Base-by-base conservation (phyloP, 2,329 filamentous ascomycete genomes). In the Fusarium sp. region DNA sequence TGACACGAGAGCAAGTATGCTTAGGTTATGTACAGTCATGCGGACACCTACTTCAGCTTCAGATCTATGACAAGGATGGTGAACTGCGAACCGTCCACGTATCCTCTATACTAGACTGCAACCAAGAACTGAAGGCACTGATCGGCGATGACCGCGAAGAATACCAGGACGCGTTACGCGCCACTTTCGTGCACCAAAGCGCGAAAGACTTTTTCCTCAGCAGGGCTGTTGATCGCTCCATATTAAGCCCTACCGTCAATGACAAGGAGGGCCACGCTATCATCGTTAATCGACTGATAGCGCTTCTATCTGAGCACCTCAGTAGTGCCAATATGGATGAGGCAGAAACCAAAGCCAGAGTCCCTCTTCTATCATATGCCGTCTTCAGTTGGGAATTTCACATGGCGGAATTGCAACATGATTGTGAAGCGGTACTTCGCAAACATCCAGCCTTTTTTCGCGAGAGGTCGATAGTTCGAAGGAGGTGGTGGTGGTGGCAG, bases 161-260 rank as follows among this genome's bases (percentile, higher is more conserved):
- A 6, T 22, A 14, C 11, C 6, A n/a, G 6, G 21, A 31, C 6
- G 19, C 10, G 6, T 3, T 55, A 5, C 19, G 8, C 1, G 11
- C 24, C 14, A 62, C 33, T 1, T 49, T 62, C 11, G 7, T 65
- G 10, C 52, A 65, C 5, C 62, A 62, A 15, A 65, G 62, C n/a
- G 43, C 34, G 6, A 65, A 62, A 15, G 52, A 65, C 31, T 65
- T 54, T 14, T 26, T 57, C 1, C 43, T 42, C 1, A 13, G 9
- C 9, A 19, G 17, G 2, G 14, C 4, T 3, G n/a, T 6, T 7
- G 5, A 26, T 8, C 3, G 6, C 1, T 13, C 6, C 4, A 3
- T 15, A 3, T 14, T 24, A 4, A 19, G 31, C 2, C 15, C 17
- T 2, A 4, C n/a, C 3, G 0, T 7, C 5, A 15, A 49, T 17